phyloP scores from a whole-genome alignment of 805 yeast species.

The Maudiozyma bulderi region DNA sequence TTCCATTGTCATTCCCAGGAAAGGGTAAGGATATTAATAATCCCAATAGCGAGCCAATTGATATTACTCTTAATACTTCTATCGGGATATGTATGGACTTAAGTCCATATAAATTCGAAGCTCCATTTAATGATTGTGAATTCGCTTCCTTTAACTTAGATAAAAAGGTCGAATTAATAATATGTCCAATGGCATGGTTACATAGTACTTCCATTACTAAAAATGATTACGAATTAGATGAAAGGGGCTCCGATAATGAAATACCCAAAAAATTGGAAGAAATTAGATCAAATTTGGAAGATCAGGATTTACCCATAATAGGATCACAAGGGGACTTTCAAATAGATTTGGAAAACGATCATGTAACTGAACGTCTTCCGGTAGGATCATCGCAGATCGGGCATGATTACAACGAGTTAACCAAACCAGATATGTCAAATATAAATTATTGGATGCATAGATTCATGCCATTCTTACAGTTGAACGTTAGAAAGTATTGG shows the following conservation, averaged over 20 bases:
- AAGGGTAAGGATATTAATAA: background rate
- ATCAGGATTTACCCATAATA: slow-evolving; percentile 11
- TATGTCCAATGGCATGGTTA: slow-evolving; percentile 88
- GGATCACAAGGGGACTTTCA: slow-evolving; percentile 24
- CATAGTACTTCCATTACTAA: slow-evolving; percentile 36
- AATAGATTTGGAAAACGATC: slow-evolving; percentile 12
- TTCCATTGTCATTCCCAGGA: slow-evolving; percentile 32
- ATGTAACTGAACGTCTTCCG: slow-evolving; percentile 5
- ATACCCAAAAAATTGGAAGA: slow-evolving; percentile 1
- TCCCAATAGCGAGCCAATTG: slow-evolving; percentile 3
- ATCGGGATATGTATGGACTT: slow-evolving; percentile 93
- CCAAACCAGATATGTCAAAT: slow-evolving; percentile 38
- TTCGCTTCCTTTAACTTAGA: slow-evolving; percentile 46
- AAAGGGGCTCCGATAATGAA: slow-evolving; percentile 6
- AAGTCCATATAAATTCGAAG: slow-evolving; percentile 74
- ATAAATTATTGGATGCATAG: slow-evolving; percentile 69
- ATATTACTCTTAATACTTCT: slow-evolving; percentile 34
- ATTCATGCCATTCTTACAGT: slow-evolving; percentile 50
- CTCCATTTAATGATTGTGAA: slow-evolving; percentile 70
- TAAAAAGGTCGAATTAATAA: slow-evolving; percentile 43
- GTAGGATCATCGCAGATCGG: slow-evolving; percentile 5
- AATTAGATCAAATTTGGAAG: slow-evolving; percentile 8
- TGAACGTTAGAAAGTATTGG: slow-evolving; percentile 20
- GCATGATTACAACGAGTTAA: slow-evolving; percentile 19
- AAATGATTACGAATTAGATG: slow-evolving; percentile 6